These are phyloP conservation scores for Pelargonium australe DNA, from an alignment of 441 rosid species.

Conservation along the genomic window DNA sequence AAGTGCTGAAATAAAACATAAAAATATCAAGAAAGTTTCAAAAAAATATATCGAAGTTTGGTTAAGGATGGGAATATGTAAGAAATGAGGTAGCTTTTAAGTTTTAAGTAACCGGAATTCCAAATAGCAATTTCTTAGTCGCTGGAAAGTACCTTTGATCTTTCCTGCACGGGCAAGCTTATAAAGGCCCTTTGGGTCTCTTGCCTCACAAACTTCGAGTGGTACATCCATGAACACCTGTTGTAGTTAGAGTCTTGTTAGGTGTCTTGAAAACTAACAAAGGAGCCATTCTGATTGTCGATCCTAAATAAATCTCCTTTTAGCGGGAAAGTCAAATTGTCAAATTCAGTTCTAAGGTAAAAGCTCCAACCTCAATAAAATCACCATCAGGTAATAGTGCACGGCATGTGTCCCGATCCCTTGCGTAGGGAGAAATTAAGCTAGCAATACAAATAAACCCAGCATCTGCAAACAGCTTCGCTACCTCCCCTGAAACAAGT, in stretches of 20 bases:
- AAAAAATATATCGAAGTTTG: no score
- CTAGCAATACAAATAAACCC: constrained; percentile 67
- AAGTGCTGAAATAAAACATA: not conserved
- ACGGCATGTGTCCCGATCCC: constrained; percentile 55
- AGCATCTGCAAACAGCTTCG: constrained; percentile 66
- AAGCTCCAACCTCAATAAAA: constrained; percentile 47
- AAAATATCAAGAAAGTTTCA: no score
- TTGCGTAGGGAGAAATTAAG: constrained; percentile 60
- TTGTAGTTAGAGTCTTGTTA: constrained; percentile 8
- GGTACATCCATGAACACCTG: constrained; percentile 70
- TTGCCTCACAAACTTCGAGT: constrained; percentile 53
- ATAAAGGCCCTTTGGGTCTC: constrained; percentile 72
- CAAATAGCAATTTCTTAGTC: no score
- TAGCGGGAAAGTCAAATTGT: not conserved
- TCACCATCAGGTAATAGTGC: constrained; percentile 53
- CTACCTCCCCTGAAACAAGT: constrained; percentile 53
- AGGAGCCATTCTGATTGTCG: not conserved
- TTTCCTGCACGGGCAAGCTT: constrained; percentile 73
- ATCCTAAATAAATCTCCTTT: no score
- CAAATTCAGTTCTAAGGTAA: not conserved
- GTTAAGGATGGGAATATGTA: no score
- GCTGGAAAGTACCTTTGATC: constrained; percentile 40
- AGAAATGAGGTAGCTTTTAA: no score
- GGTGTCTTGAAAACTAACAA: not conserved
- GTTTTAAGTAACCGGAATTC: no score